These are phyloP conservation scores for Ceratobasidium sp. DNA, from an alignment of 1,284 basidiomycete species.

Conservation along the genomic window DNA sequence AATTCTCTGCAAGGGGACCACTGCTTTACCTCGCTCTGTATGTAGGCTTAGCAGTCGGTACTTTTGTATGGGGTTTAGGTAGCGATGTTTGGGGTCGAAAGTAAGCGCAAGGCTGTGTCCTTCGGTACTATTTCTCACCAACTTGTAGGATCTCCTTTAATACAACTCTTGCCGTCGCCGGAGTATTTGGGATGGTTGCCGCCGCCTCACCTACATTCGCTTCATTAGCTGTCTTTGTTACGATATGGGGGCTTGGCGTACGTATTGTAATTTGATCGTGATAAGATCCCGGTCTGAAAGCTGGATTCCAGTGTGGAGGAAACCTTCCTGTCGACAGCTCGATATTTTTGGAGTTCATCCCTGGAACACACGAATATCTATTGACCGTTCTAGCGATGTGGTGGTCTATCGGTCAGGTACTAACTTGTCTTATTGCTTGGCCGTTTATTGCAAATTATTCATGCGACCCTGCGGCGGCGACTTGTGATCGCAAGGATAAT, in stretches of 20 bases:
- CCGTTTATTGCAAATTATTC: slow-evolving; percentile 74
- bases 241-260: slow-evolving; percentile 70
- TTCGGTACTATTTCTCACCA: too few relatives aligned
- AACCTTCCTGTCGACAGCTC: slow-evolving; percentile 84
- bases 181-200: too few relatives aligned
- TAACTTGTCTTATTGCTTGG: slow-evolving; percentile 76
- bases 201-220: too few relatives aligned
- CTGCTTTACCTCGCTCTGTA: too few relatives aligned
- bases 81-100: too few relatives aligned
- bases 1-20: too few relatives aligned
- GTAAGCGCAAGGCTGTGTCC: too few relatives aligned
- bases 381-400: slow-evolving; percentile 74
- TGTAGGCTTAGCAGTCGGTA: too few relatives aligned
- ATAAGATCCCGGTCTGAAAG: neutral
- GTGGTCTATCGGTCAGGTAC: slow-evolving; percentile 74
- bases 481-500: slow-evolving; percentile 62
- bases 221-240: slow-evolving; percentile 53
- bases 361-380: slow-evolving; percentile 72
- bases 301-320: slow-evolving; percentile 61
- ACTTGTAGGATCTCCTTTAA: too few relatives aligned
- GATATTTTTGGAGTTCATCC: slow-evolving; percentile 78
- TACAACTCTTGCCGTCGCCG: too few relatives aligned
- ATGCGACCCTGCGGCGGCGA: slow-evolving; percentile 61
- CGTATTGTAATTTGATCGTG: neutral
- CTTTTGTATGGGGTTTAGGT: too few relatives aligned